These are phyloP conservation scores for Parachaetomium inaequale DNA, from an alignment of 495 filamentous ascomycete genomes.

Conservation along the genomic window DNA sequence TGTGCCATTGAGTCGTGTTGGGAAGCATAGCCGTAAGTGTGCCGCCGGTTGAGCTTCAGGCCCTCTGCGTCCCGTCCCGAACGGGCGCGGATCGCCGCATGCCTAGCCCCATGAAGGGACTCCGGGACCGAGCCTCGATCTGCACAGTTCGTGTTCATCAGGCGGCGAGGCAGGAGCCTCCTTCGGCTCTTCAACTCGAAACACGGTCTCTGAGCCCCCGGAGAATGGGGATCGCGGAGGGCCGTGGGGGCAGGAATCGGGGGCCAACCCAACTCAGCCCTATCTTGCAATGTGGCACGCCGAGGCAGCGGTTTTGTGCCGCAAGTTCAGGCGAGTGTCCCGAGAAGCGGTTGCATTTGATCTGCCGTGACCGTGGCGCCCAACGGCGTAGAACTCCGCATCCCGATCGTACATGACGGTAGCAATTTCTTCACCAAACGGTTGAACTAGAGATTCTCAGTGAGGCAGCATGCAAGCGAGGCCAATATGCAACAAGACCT, in stretches of 20 bases:
- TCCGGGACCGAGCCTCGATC: neutral
- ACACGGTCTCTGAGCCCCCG: neutral
- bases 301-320: neutral
- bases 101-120: neutral
- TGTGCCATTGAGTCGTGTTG: neutral
- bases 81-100: neutral
- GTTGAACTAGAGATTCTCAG: too few species aligned
- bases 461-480: neutral
- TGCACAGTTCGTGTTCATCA: neutral
- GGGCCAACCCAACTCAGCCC: slow-evolving; percentile 6
- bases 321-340: neutral
- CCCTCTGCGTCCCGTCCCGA: neutral
- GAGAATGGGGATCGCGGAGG: neutral
- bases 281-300: neutral
- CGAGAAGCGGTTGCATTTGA: neutral
- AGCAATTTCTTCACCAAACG: neutral
- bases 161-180: neutral
- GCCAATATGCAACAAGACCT: neutral
- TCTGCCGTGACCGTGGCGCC: neutral
- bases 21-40: neutral
- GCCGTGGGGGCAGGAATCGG: neutral
- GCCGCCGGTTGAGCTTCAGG: neutral
- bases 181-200: too few species aligned
- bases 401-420: too few species aligned
- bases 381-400: neutral